Percentiles rank a stretch among this genome's conserved stretches.
Evolutionary conservation across 495 filamentous ascomycete species (phyloP).

Genomic region (Penicillium alfredii): DNA sequence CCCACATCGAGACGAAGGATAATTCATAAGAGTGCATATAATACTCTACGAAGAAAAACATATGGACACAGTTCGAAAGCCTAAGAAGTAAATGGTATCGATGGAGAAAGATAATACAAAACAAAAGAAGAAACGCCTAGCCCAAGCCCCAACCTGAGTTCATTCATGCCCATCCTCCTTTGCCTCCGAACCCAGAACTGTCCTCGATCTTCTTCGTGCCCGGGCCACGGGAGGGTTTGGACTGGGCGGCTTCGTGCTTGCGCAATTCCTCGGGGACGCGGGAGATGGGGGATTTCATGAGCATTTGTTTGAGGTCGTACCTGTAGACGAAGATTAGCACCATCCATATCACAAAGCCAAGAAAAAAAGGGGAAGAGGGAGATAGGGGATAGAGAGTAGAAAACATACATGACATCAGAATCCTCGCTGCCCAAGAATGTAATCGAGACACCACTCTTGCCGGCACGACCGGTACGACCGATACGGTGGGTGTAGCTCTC

Average conservation of each 20-base stretch:
- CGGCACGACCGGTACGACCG: slow-evolving; percentile 94
- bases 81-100: no score
- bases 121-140: no score
- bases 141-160: no score
- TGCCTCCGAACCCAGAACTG: slow-evolving; percentile 52
- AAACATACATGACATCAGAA: slow-evolving; percentile 76
- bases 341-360: not conserved
- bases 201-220: slow-evolving; percentile 59
- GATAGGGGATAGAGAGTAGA: not conserved
- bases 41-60: no score
- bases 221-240: slow-evolving; percentile 56
- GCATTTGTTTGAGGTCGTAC: slow-evolving; percentile 90
- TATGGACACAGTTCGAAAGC: no score
- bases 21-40: no score
- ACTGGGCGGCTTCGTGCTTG: slow-evolving; percentile 92
- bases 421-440: slow-evolving; percentile 96
- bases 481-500: slow-evolving; percentile 98
- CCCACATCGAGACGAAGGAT: no score
- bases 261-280: slow-evolving; percentile 89
- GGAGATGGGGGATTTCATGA: slow-evolving; percentile 84
- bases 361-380: slow-evolving; percentile 1
- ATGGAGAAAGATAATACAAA: no score
- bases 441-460: slow-evolving; percentile 94
- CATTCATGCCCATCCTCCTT: slow-evolving; percentile 44
- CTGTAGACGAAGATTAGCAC: slow-evolving; percentile 27